A percentile compares a stretch with the other conserved stretches of the same genome.
phyloP scores from a whole-genome alignment of 2,329 filamentous ascomycete species.

The Aschersonia sp. region DNA sequence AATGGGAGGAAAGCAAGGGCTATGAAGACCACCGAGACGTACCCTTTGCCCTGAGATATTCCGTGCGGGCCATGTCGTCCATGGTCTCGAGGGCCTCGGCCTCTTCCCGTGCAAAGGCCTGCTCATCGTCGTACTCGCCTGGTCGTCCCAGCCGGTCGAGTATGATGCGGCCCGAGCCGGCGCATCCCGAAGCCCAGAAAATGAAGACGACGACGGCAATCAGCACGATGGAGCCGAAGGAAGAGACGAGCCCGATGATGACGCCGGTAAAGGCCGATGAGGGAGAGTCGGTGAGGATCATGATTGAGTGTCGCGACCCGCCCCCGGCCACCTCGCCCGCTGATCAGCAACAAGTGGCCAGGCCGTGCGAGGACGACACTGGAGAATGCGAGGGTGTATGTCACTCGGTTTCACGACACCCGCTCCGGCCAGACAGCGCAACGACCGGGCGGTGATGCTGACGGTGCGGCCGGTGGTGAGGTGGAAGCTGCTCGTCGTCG shows the following conservation, averaged over 20 bases:
- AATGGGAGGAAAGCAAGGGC: not conserved
- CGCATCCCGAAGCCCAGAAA: conserved; percentile 60
- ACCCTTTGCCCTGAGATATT: conserved; percentile 95
- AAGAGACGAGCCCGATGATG: conserved; percentile 86
- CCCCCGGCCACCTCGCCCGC: too few species aligned
- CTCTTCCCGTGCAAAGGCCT: conserved; percentile 86
- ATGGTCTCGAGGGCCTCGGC: conserved; percentile 87
- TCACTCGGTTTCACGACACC: too few species aligned
- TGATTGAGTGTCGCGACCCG: conserved; percentile 5
- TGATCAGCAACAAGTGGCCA: too few species aligned
- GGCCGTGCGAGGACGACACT: too few species aligned
- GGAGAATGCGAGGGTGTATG: too few species aligned
- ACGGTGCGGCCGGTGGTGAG: too few species aligned
- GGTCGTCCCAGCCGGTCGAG: conserved; percentile 86
- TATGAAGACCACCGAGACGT: conserved; percentile 12
- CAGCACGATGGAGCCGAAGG: conserved; percentile 79
- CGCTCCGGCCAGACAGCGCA: too few species aligned
- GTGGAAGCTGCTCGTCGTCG: too few species aligned
- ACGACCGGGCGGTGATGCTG: too few species aligned
- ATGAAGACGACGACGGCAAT: conserved; percentile 82
- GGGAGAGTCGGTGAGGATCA: conserved; percentile 16
- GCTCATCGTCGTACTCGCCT: conserved; percentile 95
- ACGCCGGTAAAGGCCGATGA: conserved; percentile 54
- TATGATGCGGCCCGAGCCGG: conserved; percentile 73
- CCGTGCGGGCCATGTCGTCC: conserved; percentile 81